Conservation (phyloP, 495 filamentous ascomycete genomes). For the Niebla homalea region DNA sequence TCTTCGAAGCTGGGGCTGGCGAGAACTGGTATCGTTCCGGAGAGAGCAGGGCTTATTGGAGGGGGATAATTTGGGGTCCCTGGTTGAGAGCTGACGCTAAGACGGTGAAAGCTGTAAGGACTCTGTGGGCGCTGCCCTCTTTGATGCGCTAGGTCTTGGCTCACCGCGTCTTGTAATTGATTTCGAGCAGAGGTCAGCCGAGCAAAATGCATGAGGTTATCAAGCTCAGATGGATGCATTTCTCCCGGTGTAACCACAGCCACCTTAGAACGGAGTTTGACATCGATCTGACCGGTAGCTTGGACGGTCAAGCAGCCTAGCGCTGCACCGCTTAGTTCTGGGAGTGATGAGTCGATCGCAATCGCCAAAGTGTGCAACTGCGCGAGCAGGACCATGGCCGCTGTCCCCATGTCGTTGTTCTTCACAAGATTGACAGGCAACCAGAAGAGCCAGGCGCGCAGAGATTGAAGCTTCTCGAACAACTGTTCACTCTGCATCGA, state of each 20-base stretch:
- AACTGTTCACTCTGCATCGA: constrained; percentile 48
- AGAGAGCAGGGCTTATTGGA: constrained; percentile 6
- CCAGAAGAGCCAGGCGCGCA: constrained; percentile 93
- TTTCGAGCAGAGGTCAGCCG: constrained; percentile 11
- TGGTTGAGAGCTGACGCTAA: constrained; percentile 16
- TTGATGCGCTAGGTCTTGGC: constrained; percentile 3
- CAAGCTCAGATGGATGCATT: constrained; percentile 11
- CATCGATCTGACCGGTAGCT: constrained; percentile 67
- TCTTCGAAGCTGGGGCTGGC: constrained; percentile 16
- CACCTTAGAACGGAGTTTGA: constrained; percentile 31
- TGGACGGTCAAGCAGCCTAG: constrained; percentile 63
- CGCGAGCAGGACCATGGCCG: constrained; percentile 49
- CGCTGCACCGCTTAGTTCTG: constrained; percentile 78
- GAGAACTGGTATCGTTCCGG: constrained; percentile 10
- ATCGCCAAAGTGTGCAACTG: constrained; percentile 85
- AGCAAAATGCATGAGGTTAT: constrained; percentile 16
- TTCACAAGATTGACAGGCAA: constrained; percentile 65
- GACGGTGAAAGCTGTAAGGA: constrained; percentile 13
- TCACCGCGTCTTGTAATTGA: constrained; percentile 6
- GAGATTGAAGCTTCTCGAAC: constrained; percentile 73
- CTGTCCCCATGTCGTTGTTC: constrained; percentile 28
- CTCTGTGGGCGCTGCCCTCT: constrained; percentile 9
- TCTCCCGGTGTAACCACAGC: constrained; percentile 5
- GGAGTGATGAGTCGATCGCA: constrained; percentile 78
- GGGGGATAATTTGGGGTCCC: constrained; percentile 16